Evolutionary conservation across 768 basidiomycete genomes (phyloP).

Genomic region (Pulveroboletus sp.): DNA sequence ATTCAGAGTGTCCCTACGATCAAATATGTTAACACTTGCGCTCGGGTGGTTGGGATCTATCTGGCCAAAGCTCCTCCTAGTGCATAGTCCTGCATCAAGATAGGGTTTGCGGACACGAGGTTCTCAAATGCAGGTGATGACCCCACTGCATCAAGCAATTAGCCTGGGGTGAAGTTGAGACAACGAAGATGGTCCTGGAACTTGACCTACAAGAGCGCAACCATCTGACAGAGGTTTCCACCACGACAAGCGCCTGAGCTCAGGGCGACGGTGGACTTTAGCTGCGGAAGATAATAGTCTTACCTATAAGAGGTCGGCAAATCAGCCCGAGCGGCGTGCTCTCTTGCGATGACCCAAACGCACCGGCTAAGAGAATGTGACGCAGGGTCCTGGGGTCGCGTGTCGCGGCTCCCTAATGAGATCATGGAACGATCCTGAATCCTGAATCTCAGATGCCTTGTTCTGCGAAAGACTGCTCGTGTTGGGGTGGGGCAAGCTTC

Average conservation of each 20-base stretch:
- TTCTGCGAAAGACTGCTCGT: neutral
- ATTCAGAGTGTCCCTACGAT: neutral
- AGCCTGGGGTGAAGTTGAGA: neutral
- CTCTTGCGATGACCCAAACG: neutral
- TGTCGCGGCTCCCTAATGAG: slow-evolving; percentile 6
- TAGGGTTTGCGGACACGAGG: slow-evolving; percentile 14
- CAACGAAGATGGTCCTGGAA: neutral
- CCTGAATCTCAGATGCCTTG: slow-evolving; percentile 11
- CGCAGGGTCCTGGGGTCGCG: slow-evolving; percentile 2
- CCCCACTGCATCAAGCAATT: neutral
- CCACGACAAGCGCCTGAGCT: neutral
- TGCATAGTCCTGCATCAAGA: slow-evolving; percentile 10
- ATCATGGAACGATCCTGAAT: slow-evolving; percentile 9
- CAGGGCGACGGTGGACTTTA: neutral
- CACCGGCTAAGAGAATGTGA: neutral
- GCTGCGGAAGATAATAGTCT: neutral
- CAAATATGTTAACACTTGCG: too few species aligned
- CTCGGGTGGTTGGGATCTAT: too few species aligned
- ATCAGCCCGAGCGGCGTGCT: neutral
- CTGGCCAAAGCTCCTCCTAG: slow-evolving; percentile 3
- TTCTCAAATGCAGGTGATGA: neutral
- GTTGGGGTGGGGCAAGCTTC: neutral
- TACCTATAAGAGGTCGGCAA: neutral
- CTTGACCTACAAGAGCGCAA: neutral
- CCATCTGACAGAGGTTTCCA: neutral